Evolutionary conservation across 2,329 filamentous ascomycete genomes (phyloP), one percentile per base, ranked within the genome.

Genomic region (Paramyrothecium sp.): DNA sequence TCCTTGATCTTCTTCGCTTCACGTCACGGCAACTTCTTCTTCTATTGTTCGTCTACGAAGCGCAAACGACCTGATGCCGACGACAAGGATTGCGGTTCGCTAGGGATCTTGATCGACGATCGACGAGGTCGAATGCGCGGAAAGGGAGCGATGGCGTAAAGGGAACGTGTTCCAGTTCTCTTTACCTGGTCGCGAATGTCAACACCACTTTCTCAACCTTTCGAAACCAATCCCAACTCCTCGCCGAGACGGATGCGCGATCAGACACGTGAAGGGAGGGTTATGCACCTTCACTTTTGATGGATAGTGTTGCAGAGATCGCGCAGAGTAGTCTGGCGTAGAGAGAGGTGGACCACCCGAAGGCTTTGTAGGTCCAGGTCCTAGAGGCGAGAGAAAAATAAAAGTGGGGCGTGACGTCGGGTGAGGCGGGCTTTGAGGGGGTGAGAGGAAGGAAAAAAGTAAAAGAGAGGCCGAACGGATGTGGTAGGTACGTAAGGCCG

Each of bases 401-500:
- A 65, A 64, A 61, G 70, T 67, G 70, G 68, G 69, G 64, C 65
- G 69, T 68, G 70, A 70, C 67, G 68, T 71, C 64, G 64, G 65
- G 58, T 53, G 60, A 60, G 59, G 54, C 67, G 67, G 38, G 38
- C 38, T 16, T 16, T 64, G 65, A 70, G 30, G 33, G 30, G 38
- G 30, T 48, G 22, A 21, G 22, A 66, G 67, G 69, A 71, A 72
- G 72, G 66, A 69, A 69, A 54, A 71, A 70, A 66, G 56, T 58
- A 63, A 19, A 53, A 23, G 19, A 67, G 65, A 71, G 75, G 74
- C 77, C 78, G 68, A 73, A 80, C 76, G 77, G 71, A 71, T 71
- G 71, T 71, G 73, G 75, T 70, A 73, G 73, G 71, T 80, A 78
- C 78, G 77, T 76, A 80, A 69, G 79, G 79, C 78, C 77, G 75